Evolutionary conservation across 345 rosid genomes (phyloP).

Genomic region (Microcos paniculata): DNA sequence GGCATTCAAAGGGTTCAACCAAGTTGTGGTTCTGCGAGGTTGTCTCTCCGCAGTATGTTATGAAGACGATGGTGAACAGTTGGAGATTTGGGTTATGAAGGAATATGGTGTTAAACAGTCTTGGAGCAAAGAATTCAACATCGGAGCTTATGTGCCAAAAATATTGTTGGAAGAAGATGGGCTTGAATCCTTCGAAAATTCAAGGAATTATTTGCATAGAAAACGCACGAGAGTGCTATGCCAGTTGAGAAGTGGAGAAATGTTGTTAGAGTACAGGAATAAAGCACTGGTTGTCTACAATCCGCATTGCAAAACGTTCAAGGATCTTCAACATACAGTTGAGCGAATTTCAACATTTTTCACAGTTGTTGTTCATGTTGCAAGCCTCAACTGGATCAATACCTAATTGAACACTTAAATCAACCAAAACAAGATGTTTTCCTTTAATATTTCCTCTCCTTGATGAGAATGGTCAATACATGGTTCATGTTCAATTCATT

Average conservation of each 20-base stretch:
- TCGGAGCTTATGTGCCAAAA: constrained; percentile 69
- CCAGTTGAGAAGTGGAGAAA: constrained; percentile 57
- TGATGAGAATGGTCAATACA: too few relatives aligned
- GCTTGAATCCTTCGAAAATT: constrained; percentile 28
- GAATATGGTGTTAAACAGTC: too few relatives aligned
- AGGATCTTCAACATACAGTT: constrained; percentile 41
- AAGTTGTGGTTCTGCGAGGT: too few relatives aligned
- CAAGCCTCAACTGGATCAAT: constrained; percentile 44
- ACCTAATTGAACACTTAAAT: too few relatives aligned
- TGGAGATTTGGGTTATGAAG: too few relatives aligned
- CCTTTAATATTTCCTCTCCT: too few relatives aligned
- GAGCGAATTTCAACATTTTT: constrained; percentile 66
- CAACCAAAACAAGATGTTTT: too few relatives aligned
- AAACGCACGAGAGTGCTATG: constrained; percentile 53
- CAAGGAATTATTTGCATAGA: constrained; percentile 24
- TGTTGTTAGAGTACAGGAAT: constrained; percentile 75
- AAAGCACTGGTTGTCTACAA: constrained; percentile 63
- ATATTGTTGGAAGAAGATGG: constrained; percentile 47
- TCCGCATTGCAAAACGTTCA: constrained; percentile 50
- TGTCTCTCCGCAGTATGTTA: too few relatives aligned
- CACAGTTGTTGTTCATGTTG: constrained; percentile 57
- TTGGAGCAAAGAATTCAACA: too few relatives aligned
- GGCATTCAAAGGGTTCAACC: constrained; percentile 45
- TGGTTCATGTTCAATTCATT: too few relatives aligned
- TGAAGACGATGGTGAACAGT: too few relatives aligned